Base-by-base conservation (phyloP, 1,284 basidiomycete species). In the Agroathelia rolfsii region DNA sequence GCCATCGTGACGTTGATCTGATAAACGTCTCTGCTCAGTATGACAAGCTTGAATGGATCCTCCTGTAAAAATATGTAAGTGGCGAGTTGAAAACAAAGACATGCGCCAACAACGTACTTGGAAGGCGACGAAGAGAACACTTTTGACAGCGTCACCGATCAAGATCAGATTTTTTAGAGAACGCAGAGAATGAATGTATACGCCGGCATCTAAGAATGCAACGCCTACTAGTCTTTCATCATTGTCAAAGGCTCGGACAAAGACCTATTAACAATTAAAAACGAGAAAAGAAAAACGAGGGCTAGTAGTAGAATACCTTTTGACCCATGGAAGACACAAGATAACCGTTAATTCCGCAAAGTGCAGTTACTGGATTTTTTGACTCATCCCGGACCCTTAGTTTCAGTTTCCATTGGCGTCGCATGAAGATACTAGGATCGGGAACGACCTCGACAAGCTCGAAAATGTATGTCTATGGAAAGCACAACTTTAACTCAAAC, bases 301-400 rank as follows among this genome's bases (percentile, higher is more conserved):
- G 12, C 17, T 3, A 19, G 42, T 40, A 10, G 17, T n/a, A 27
- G 38, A n/a, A n/a, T 38, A 89, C 89, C 70, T 97, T 98, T 52
- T 95, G 92, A 0, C 94, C 95, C 78, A 96, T 92, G 1, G 93
- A 92, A 12, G 87, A 88, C 15, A 97, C 77, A 7, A 98, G 65
- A 55, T 96, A 96, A 3, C 89, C 88, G 46, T 88, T 81, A 50
- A 97, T 77, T 14, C 86, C 86, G 44, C 82, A 84, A 0, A 98
- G 55, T 9, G 88, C 87, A n/a, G 87, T 90, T 12, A 98, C 89
- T 2, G 92, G 89, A 5, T 89, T 92, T 48, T 94, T 89, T 9
- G 87, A 79, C 37, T 96, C 90, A 51, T 98, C 94, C 37, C 82
- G 73, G 49, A 82, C 85, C n/a, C 84, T 68, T 24, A 94, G 61